Conservation (phyloP, 2,329 filamentous ascomycete species). For the Epichloe sibirici region DNA sequence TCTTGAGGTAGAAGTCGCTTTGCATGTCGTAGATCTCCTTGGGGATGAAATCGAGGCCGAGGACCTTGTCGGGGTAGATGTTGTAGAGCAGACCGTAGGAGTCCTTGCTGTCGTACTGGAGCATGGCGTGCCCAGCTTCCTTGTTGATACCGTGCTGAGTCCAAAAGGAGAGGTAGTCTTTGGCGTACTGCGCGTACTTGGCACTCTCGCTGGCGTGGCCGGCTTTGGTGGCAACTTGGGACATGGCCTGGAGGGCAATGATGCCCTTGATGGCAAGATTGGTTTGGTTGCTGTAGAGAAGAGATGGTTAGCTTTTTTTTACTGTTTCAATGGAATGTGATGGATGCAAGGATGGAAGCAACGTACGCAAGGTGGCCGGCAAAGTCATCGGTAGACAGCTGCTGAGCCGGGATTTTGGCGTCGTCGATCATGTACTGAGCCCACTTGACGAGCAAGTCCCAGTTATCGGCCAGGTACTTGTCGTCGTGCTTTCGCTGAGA, state of each 20-base stretch:
- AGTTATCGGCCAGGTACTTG: conserved; percentile 51
- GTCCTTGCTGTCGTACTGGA: conserved; percentile 57
- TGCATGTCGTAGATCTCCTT: conserved; percentile 66
- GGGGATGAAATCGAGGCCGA: conserved; percentile 67
- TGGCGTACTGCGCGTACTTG: conserved; percentile 50
- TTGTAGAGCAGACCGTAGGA: conserved; percentile 59
- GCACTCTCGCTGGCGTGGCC: conserved; percentile 44
- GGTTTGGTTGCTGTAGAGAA: conserved; percentile 47
- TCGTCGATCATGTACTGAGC: conserved; percentile 67
- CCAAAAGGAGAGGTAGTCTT: conserved; percentile 62
- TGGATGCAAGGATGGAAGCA: neutral
- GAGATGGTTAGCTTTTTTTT: neutral
- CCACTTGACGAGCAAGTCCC: conserved; percentile 65
- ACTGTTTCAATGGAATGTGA: neutral
- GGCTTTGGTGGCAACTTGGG: conserved; percentile 51
- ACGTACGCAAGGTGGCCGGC: conserved; percentile 46
- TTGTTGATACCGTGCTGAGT: conserved; percentile 56
- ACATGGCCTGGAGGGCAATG: conserved; percentile 71
- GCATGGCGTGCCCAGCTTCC: conserved; percentile 58
- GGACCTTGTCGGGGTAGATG: conserved; percentile 65
- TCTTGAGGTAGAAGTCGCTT: conserved; percentile 60
- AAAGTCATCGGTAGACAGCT: conserved; percentile 76
- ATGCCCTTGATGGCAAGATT: conserved; percentile 78
- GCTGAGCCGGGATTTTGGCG: conserved; percentile 60
- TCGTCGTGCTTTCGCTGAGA: conserved; percentile 42